Evolutionary conservation across 2,329 filamentous ascomycete species (phyloP).

Genomic region (Stachybotrys echinatus): DNA sequence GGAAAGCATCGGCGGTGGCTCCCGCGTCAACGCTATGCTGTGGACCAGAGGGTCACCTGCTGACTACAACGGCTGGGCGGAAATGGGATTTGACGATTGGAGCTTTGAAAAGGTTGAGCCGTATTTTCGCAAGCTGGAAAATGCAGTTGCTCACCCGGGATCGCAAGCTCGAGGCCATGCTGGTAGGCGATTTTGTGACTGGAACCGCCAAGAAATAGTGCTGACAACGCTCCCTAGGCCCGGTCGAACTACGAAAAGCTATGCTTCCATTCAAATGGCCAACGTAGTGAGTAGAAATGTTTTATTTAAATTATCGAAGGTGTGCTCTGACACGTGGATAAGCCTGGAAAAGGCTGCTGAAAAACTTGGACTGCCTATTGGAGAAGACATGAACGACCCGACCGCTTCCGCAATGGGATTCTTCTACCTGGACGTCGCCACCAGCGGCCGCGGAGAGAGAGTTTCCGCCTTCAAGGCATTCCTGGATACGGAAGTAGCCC

Average conservation of each 20-base stretch:
- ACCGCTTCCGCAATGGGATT: slow-evolving; percentile 17
- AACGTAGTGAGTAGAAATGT: background rate
- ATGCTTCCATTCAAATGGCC: background rate
- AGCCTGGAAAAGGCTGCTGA: slow-evolving; percentile 17
- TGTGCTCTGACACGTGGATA: background rate
- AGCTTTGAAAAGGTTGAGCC: slow-evolving; percentile 25
- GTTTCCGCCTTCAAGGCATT: slow-evolving; percentile 20
- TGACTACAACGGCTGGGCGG: slow-evolving; percentile 22
- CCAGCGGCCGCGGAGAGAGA: slow-evolving; percentile 16
- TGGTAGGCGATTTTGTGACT: background rate
- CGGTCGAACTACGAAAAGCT: background rate
- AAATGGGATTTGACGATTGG: slow-evolving; percentile 25
- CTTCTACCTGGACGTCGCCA: slow-evolving; percentile 20
- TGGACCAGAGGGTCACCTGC: slow-evolving; percentile 22
- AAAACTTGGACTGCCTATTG: slow-evolving; percentile 17
- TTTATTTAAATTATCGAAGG: too few relatives aligned
- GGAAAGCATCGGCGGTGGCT: slow-evolving; percentile 19
- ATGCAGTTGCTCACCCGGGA: slow-evolving; percentile 4
- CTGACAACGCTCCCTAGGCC: background rate
- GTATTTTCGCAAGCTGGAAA: slow-evolving; percentile 23
- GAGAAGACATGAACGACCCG: slow-evolving; percentile 20
- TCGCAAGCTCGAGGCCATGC: background rate
- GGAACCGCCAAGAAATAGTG: background rate
- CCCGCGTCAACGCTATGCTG: slow-evolving; percentile 25
- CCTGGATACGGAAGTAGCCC: slow-evolving; percentile 14